Evolutionary conservation across 2,329 filamentous ascomycete species (phyloP).

Genomic region (Ploettnerulaceae sp.): DNA sequence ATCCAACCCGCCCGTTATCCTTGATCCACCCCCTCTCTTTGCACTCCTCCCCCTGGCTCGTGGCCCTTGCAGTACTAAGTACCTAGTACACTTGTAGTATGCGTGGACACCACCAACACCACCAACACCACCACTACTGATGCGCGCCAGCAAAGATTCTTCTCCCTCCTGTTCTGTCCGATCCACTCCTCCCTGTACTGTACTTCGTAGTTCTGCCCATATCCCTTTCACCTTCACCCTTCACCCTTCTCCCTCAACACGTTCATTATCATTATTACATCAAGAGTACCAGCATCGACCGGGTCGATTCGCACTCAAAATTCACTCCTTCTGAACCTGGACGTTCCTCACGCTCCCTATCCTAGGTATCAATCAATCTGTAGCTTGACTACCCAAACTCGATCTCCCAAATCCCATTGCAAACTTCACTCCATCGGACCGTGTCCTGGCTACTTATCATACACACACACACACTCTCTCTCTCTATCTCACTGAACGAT

Average conservation of each 20-base stretch:
- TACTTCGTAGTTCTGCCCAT: too few species aligned
- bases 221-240: too few species aligned
- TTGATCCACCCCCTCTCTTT: too few species aligned
- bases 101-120: neutral
- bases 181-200: too few species aligned
- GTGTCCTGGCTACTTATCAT: slow-evolving; percentile 9
- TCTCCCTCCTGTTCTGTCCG: neutral
- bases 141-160: slow-evolving; percentile 3
- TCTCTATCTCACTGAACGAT: neutral
- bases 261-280: slow-evolving; percentile 13
- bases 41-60: too few species aligned
- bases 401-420: too few species aligned
- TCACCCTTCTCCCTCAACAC: slow-evolving; percentile 14
- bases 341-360: slow-evolving; percentile 31
- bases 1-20: too few species aligned
- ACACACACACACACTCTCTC: slow-evolving; percentile 9
- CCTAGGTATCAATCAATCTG: slow-evolving; percentile 21
- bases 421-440: slow-evolving; percentile 2
- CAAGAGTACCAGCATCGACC: slow-evolving; percentile 20
- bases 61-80: too few species aligned
- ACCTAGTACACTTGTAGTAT: neutral
- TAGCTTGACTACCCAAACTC: too few species aligned
- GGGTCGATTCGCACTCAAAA: slow-evolving; percentile 24
- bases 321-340: slow-evolving; percentile 28
- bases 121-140: too few species aligned